Percentiles rank a stretch among this genome's conserved stretches.
These are phyloP conservation scores for Larix kaempferi DNA, from an alignment of 75 land plant species.

Conservation along the genomic window DNA sequence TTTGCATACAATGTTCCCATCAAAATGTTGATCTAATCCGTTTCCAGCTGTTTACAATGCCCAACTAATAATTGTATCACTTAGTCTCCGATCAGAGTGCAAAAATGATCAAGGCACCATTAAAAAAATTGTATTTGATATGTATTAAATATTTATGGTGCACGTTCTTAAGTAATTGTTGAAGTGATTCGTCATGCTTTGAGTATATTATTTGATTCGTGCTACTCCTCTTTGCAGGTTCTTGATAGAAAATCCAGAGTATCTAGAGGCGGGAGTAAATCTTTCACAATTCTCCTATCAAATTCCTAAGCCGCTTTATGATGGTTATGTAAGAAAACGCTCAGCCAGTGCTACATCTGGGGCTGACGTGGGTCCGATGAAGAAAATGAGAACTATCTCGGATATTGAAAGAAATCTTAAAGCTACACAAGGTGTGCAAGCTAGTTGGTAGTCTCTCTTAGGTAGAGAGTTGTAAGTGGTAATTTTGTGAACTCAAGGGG, in stretches of 20 bases:
- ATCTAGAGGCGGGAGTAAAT: conserved; percentile 33
- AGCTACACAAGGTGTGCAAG: conserved; percentile 11
- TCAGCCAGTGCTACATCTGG: conserved; percentile 1
- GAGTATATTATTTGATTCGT: conserved; percentile 6
- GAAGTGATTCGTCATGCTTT: neutral
- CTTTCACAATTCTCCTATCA: conserved; percentile 68
- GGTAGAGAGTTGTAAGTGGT: neutral
- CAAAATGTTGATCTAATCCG: too few relatives aligned
- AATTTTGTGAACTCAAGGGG: neutral
- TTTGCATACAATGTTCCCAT: too few relatives aligned
- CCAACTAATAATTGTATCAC: neutral
- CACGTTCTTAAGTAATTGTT: neutral
- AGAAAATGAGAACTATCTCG: neutral
- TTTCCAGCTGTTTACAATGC: neutral
- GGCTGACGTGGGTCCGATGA: neutral
- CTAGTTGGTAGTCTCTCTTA: conserved; percentile 1
- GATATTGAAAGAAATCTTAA: neutral
- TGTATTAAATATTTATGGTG: too few relatives aligned
- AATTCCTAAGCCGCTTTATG: conserved; percentile 61
- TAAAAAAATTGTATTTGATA: too few relatives aligned
- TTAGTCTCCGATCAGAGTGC: neutral
- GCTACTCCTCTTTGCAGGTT: conserved; percentile 37
- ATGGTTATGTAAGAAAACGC: conserved; percentile 58
- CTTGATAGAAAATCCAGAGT: conserved; percentile 61
- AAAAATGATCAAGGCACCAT: too few relatives aligned